Conservation (phyloP, 1,284 basidiomycete genomes). For the Ceratobasidium sp. region DNA sequence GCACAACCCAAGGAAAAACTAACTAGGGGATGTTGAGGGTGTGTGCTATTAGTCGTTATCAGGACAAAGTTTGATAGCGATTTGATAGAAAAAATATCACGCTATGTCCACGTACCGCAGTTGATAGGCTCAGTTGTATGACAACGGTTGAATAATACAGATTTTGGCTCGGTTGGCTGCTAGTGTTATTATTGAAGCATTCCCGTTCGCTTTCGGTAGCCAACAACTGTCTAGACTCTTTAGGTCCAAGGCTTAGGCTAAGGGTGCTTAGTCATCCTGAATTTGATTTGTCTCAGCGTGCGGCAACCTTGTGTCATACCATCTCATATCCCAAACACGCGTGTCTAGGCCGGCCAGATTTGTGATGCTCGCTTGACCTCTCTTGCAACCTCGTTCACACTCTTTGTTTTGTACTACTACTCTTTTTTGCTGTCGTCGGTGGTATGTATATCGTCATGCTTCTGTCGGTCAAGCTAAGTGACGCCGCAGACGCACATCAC, state of each 20-base stretch:
- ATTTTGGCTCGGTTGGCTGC: too few species aligned
- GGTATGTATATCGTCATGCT: conserved; percentile 1
- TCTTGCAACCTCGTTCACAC: conserved; percentile 10
- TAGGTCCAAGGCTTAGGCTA: too few species aligned
- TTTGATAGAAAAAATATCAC: not conserved
- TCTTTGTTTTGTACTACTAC: conserved; percentile 19
- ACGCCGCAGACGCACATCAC: not conserved
- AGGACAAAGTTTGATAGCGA: not conserved
- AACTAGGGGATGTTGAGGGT: not conserved
- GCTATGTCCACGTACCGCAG: not conserved
- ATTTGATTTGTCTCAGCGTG: conserved; percentile 18
- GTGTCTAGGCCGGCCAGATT: not conserved
- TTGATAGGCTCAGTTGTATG: not conserved
- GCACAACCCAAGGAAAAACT: not conserved
- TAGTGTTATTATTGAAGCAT: not conserved
- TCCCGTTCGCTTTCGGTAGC: not conserved
- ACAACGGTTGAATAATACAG: not conserved
- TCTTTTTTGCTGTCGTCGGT: too few species aligned
- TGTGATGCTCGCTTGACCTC: conserved; percentile 7
- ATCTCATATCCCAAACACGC: not conserved
- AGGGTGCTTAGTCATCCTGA: conserved; percentile 8
- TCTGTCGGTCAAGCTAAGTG: conserved; percentile 1
- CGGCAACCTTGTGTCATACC: conserved; percentile 5
- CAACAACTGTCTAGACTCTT: not conserved
- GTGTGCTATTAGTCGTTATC: not conserved